Conservation (phyloP, 192 early-diverging fungal genomes). For the Diversispora epigaea region DNA sequence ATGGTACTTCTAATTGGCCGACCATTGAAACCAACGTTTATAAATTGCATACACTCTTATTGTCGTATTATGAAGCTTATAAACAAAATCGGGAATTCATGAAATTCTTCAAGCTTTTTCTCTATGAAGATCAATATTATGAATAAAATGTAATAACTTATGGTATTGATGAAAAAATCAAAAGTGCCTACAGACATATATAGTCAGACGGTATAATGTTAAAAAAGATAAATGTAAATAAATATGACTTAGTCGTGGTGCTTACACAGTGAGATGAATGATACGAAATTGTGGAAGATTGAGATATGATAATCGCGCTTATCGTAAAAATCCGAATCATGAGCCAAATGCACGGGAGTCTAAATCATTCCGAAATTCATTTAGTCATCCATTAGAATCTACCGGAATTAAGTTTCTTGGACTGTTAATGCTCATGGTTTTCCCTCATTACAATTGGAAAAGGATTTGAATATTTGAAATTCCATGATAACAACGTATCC, state of each 20-base stretch:
- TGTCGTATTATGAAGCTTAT: too few relatives aligned
- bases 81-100: too few relatives aligned
- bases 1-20: too few relatives aligned
- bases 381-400: conserved; percentile 24
- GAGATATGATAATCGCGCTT: conserved; percentile 2
- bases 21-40: too few relatives aligned
- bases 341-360: neutral
- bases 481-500: conserved; percentile 24
- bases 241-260: conserved; percentile 42
- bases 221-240: conserved; percentile 14
- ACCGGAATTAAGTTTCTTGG: conserved; percentile 35
- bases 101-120: too few relatives aligned
- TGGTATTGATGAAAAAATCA: neutral
- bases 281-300: conserved; percentile 36
- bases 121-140: too few relatives aligned
- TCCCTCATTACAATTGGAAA: conserved; percentile 11
- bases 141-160: too few relatives aligned
- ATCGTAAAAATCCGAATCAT: neutral
- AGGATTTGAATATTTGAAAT: conserved; percentile 18
- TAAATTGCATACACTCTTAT: too few relatives aligned
- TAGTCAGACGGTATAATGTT: neutral
- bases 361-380: neutral
- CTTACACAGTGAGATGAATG: conserved; percentile 34
- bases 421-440: conserved; percentile 27
- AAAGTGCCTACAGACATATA: neutral